These are phyloP conservation scores for Saccharomyces hybrid DNA, from an alignment of 1,139 yeast species.

Conservation along the genomic window DNA sequence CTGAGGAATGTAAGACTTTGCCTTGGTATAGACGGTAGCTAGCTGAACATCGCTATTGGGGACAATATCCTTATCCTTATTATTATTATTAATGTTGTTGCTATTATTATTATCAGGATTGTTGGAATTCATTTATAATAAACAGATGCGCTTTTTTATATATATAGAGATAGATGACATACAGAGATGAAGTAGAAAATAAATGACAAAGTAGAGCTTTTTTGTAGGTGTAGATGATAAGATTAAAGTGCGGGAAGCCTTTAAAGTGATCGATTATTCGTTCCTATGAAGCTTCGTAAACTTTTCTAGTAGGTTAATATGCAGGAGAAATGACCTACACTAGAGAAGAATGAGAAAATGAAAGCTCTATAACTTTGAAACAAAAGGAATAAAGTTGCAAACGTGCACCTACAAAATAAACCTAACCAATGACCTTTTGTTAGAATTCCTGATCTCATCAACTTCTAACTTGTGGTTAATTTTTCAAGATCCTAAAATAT, in stretches of 20 bases:
- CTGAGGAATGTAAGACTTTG: constrained; percentile 15
- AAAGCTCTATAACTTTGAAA: neutral
- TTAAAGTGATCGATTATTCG: neutral
- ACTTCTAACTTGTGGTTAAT: neutral
- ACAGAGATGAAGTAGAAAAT: neutral
- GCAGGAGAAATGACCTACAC: neutral
- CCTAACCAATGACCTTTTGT: neutral
- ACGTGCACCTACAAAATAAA: neutral
- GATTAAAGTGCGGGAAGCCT: neutral
- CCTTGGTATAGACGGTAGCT: constrained; percentile 10
- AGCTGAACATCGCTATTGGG: neutral
- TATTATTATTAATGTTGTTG: neutral
- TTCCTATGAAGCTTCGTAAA: neutral
- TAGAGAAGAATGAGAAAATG: neutral
- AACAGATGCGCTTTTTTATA: neutral
- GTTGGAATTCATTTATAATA: neutral
- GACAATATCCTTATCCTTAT: neutral
- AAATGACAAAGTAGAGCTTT: neutral
- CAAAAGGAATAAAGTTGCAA: neutral
- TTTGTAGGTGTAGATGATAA: neutral
- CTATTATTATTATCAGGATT: neutral
- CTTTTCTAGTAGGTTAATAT: neutral
- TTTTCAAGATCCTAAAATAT: neutral
- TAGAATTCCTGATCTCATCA: neutral
- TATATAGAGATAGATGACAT: neutral